These are phyloP conservation scores for Leccinum sublutescens DNA, from an alignment of 768 basidiomycete genomes.

Conservation along the genomic window DNA sequence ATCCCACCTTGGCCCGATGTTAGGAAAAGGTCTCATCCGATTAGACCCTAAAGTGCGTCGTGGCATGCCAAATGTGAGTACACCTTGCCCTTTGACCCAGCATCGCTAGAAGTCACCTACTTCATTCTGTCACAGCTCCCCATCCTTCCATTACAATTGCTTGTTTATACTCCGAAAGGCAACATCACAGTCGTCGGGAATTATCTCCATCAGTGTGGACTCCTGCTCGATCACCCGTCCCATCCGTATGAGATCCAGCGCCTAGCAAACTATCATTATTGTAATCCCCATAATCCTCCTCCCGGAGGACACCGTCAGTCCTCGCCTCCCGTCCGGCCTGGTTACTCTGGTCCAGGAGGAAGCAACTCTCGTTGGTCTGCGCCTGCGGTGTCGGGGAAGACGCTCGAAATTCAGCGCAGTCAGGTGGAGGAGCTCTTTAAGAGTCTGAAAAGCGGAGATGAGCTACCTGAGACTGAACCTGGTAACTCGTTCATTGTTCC, in stretches of 20 bases:
- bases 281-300: constrained; percentile 87
- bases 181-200: constrained; percentile 83
- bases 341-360: constrained; percentile 40
- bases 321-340: constrained; percentile 41
- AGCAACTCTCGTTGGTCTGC: constrained; percentile 52
- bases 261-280: constrained; percentile 65
- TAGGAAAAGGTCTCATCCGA: constrained; percentile 80
- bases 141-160: constrained; percentile 78
- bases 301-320: constrained; percentile 57
- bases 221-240: constrained; percentile 80
- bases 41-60: constrained; percentile 75
- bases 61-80: constrained; percentile 59
- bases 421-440: constrained; percentile 95
- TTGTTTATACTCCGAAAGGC: constrained; percentile 92
- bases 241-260: constrained; percentile 62
- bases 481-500: constrained; percentile 48
- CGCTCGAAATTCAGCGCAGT: constrained; percentile 86
- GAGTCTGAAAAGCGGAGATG: constrained; percentile 82
- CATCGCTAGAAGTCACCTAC: constrained; percentile 17
- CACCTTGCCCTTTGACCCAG: constrained; percentile 17
- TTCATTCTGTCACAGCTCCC: constrained; percentile 53
- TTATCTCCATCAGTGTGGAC: constrained; percentile 62
- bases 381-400: constrained; percentile 61
- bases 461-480: constrained; percentile 82
- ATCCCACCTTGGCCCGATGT: constrained; percentile 74